Evolutionary conservation across 306 rosid species (phyloP).

Genomic region (Quercus engelmannii): DNA sequence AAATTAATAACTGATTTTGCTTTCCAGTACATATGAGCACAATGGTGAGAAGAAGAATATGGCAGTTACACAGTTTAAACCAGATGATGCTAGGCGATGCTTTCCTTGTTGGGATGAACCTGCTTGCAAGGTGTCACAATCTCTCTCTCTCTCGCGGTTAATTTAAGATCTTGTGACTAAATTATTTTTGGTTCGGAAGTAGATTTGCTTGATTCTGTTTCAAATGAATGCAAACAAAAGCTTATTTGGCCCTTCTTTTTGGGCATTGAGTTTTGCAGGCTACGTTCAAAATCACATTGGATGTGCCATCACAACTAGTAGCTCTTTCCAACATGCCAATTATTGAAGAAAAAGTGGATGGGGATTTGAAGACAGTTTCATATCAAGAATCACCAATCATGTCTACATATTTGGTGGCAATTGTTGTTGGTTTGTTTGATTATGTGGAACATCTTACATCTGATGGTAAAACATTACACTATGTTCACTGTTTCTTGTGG

Average conservation of each 20-base stretch:
- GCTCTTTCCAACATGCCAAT: constrained; percentile 96
- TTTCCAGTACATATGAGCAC: constrained; percentile 63
- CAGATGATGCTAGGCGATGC: constrained; percentile 94
- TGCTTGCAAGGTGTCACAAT: constrained; percentile 73
- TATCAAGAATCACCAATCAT: constrained; percentile 80
- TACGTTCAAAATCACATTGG: constrained; percentile 75
- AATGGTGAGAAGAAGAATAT: constrained; percentile 81
- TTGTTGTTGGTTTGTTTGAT: constrained; percentile 89
- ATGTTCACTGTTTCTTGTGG: background rate
- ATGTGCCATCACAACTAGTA: constrained; percentile 65
- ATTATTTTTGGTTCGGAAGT: background rate
- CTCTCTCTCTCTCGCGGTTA: background rate
- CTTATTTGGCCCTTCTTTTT: background rate
- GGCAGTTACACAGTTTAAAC: constrained; percentile 98
- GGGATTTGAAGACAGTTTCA: constrained; percentile 60
- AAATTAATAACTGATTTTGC: background rate
- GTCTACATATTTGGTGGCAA: constrained; percentile 93
- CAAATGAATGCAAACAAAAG: background rate
- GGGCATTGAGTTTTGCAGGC: constrained; percentile 47
- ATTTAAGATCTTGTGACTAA: background rate
- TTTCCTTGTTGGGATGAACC: constrained; percentile 99
- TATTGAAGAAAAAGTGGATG: constrained; percentile 54
- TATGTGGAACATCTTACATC: constrained; percentile 81
- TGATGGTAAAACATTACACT: constrained; percentile 54
- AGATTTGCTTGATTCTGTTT: background rate